Percentiles rank a stretch among this genome's conserved stretches.
phyloP scores from a whole-genome alignment of 495 filamentous ascomycete genomes.

The Melanomma pulvis-pyrius region DNA sequence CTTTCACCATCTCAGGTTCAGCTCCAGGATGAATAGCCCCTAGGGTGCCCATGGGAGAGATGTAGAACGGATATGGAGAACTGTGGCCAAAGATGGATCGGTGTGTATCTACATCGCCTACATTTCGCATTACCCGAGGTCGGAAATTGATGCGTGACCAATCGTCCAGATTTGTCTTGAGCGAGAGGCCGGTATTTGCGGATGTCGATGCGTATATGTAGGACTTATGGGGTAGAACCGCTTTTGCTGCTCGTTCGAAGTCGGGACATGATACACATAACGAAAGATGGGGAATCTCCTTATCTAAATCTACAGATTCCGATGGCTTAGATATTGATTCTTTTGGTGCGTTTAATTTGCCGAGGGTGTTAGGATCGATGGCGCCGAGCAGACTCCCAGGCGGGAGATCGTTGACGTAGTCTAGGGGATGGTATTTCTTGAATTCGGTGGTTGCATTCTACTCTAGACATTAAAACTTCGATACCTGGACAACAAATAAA shows the following conservation, averaged over 20 bases:
- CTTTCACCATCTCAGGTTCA: conserved; percentile 27
- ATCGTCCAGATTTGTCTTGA: conserved; percentile 23
- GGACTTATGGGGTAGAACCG: conserved; percentile 20
- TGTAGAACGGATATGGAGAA: conserved; percentile 33
- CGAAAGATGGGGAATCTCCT: conserved; percentile 23
- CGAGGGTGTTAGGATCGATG: conserved; percentile 28
- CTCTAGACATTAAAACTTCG: neutral
- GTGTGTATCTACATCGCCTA: conserved; percentile 22
- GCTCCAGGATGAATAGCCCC: conserved; percentile 31
- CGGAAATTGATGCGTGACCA: conserved; percentile 35
- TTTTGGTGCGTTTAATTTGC: conserved; percentile 16
- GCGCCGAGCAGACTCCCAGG: conserved; percentile 12
- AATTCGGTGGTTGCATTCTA: conserved; percentile 33
- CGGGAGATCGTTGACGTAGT: conserved; percentile 32
- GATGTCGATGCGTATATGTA: conserved; percentile 36
- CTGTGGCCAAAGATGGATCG: conserved; percentile 26
- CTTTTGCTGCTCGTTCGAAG: conserved; percentile 30
- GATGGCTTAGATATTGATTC: neutral
- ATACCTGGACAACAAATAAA: neutral
- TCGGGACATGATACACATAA: conserved; percentile 27
- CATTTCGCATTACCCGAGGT: conserved; percentile 33
- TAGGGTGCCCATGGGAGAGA: conserved; percentile 35
- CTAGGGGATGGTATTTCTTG: conserved; percentile 31
- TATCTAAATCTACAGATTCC: neutral
- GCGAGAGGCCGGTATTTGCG: conserved; percentile 27